Percentiles rank a stretch among this genome's conserved stretches.
Evolutionary conservation across 169 alveolate genomes (phyloP).

Genomic region (Cryptosporidium tyzzeri): DNA sequence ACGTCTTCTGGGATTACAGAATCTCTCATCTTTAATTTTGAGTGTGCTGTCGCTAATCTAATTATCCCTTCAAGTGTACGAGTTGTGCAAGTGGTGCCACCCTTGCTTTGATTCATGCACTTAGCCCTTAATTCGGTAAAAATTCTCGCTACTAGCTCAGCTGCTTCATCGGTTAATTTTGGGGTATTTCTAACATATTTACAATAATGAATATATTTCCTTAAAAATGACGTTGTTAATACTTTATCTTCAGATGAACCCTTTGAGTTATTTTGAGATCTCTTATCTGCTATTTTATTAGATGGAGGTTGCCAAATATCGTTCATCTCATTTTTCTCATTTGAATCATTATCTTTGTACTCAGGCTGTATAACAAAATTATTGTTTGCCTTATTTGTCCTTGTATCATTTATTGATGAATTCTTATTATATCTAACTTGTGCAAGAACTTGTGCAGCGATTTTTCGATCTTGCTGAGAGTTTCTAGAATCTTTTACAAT

Average conservation of each 20-base stretch:
- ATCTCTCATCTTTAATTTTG: conserved; percentile 85
- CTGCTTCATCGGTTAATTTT: conserved; percentile 85
- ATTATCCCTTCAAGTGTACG: conserved; percentile 91
- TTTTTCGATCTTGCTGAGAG: conserved; percentile 64
- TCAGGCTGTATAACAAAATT: conserved; percentile 69
- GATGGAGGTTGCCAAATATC: conserved; percentile 76
- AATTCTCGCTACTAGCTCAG: conserved; percentile 82
- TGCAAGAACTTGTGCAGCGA: conserved; percentile 65
- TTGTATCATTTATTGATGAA: neutral
- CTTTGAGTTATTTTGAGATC: conserved; percentile 18
- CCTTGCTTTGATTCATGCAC: conserved; percentile 52
- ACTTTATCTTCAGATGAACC: conserved; percentile 30
- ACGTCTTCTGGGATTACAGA: conserved; percentile 86
- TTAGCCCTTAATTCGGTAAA: conserved; percentile 83
- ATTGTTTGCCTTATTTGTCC: neutral
- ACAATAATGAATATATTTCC: conserved; percentile 72
- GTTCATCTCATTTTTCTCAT: conserved; percentile 71
- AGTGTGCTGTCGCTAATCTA: conserved; percentile 90
- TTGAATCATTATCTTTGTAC: conserved; percentile 4
- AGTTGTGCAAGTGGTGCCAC: conserved; percentile 42
- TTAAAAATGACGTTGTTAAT: conserved; percentile 45
- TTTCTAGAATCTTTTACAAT: conserved; percentile 82
- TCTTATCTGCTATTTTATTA: neutral
- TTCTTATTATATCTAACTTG: conserved; percentile 55
- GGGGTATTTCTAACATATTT: conserved; percentile 79